phyloP scores from a whole-genome alignment of 2,329 filamentous ascomycete genomes.

The Sclerotinia minor region DNA sequence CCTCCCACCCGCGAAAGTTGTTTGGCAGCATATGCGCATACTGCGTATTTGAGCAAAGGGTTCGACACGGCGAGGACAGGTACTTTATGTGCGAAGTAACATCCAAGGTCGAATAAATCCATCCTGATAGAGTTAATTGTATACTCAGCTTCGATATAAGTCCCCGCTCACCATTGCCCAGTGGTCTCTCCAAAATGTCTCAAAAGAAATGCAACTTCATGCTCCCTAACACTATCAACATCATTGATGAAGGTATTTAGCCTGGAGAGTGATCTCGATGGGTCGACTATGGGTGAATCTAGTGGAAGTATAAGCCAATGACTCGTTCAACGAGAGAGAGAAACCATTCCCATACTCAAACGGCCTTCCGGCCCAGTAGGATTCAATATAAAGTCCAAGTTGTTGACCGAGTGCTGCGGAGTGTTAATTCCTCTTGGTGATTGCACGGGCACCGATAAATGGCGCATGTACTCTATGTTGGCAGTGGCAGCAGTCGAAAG shows the following conservation, averaged over 20 bases:
- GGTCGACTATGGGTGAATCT: conserved; percentile 48
- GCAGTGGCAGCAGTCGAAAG: conserved; percentile 53
- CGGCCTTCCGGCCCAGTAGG: conserved; percentile 37
- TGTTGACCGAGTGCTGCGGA: conserved; percentile 43
- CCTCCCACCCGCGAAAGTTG: conserved; percentile 57
- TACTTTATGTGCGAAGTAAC: conserved; percentile 61
- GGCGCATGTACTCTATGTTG: conserved; percentile 43
- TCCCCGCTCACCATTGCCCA: conserved; percentile 53
- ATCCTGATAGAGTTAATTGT: conserved; percentile 45
- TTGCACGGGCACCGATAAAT: conserved; percentile 30
- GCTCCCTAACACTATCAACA: conserved; percentile 46
- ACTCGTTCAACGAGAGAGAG: not conserved
- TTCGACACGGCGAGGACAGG: conserved; percentile 56
- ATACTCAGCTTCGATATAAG: not conserved
- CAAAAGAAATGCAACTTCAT: conserved; percentile 60
- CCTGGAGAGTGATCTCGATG: conserved; percentile 39
- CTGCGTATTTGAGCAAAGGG: conserved; percentile 51
- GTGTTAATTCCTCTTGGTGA: conserved; percentile 31
- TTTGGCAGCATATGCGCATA: conserved; percentile 62
- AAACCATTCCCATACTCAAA: conserved; percentile 27
- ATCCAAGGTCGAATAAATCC: conserved; percentile 56
- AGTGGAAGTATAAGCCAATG: conserved; percentile 37
- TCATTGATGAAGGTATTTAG: conserved; percentile 24
- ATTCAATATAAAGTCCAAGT: conserved; percentile 59
- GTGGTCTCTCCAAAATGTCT: conserved; percentile 60